Conservation (phyloP, 305 asterid genomes). For the Fraxinus ornus region DNA sequence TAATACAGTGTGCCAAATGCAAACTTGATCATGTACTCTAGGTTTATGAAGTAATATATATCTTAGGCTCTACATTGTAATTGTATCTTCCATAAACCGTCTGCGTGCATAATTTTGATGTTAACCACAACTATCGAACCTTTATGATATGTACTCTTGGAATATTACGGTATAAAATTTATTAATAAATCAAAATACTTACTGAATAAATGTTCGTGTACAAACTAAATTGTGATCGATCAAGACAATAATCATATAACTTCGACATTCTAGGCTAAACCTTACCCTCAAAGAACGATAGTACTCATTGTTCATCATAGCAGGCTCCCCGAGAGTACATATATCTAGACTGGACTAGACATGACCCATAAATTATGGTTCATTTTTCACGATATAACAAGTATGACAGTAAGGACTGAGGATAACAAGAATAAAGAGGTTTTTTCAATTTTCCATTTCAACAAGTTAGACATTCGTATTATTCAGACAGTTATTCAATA, state of each 20-base stretch:
- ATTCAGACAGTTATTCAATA: neutral
- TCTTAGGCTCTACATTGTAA: neutral
- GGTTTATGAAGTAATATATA: neutral
- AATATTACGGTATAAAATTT: neutral
- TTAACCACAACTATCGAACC: neutral
- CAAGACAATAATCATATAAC: neutral
- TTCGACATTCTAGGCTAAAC: neutral
- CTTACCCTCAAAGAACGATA: neutral
- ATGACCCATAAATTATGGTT: neutral
- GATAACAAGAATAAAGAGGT: neutral
- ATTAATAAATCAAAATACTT: neutral
- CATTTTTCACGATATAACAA: neutral
- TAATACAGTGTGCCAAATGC: neutral
- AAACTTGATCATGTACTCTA: neutral
- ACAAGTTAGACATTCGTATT: neutral
- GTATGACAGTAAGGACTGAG: neutral
- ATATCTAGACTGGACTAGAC: neutral
- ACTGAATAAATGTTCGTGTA: neutral
- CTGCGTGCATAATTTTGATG: neutral
- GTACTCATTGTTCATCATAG: neutral
- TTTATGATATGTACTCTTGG: neutral
- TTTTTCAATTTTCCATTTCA: neutral
- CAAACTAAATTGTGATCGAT: neutral
- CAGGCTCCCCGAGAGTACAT: neutral
- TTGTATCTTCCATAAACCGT: neutral